These are phyloP conservation scores for Solanum lycopersicoides DNA, from an alignment of 257 asterid genomes.

Conservation along the genomic window DNA sequence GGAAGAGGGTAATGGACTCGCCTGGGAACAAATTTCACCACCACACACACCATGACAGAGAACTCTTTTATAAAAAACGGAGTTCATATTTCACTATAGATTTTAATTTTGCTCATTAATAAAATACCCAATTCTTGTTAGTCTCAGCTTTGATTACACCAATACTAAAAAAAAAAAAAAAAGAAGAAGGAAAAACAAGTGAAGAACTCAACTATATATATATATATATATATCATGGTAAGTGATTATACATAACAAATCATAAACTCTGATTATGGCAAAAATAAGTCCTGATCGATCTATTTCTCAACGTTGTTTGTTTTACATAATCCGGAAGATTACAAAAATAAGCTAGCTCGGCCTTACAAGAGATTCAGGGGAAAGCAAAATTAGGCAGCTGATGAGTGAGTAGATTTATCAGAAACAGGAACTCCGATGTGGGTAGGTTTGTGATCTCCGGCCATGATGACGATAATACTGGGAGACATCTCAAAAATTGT, in stretches of 20 bases:
- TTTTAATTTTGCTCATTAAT: background rate
- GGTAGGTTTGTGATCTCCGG: conserved; percentile 67
- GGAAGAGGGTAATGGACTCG: background rate
- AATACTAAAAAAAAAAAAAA: background rate
- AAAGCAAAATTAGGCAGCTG: background rate
- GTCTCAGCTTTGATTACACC: background rate
- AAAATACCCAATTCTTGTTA: background rate
- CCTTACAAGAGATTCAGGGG: background rate
- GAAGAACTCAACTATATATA: background rate
- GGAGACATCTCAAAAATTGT: conserved; percentile 18
- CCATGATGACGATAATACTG: conserved; percentile 61
- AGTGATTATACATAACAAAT: background rate
- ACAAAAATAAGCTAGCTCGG: background rate
- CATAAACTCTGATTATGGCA: background rate
- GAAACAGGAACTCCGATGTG: conserved; percentile 45
- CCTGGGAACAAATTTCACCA: background rate
- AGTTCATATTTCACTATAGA: background rate
- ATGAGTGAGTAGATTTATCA: background rate
- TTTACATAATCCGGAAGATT: background rate
- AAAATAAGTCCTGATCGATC: background rate
- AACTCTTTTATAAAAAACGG: background rate
- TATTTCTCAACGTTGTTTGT: background rate
- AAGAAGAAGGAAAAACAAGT: background rate
- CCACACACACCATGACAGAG: background rate
- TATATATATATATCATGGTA: too few species aligned